Evolutionary conservation across 352 stramenopile species (phyloP), one percentile per base, ranked within the genome.

Genomic region (Phytophthora tentaculata): DNA sequence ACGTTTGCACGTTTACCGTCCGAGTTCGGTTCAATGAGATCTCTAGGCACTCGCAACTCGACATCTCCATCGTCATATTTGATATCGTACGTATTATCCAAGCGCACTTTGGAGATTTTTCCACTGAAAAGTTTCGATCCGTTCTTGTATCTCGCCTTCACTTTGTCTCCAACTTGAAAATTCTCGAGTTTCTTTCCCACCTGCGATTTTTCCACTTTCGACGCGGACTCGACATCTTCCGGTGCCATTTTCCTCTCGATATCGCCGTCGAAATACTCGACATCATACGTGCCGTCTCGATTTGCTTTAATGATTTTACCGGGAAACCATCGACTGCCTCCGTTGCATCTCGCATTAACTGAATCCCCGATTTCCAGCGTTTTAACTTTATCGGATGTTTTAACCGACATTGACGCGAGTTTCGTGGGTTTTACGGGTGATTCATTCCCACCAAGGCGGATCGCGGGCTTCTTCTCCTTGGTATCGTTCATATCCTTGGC

Each of bases 41-140:
- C 45, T 43, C 70, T 59, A 6, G 51, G n/a, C 3, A 81, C 70
- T 9, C 73, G 60, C 13, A 71, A 61, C 51, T 83, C 81, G 2
- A 52, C 54, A 19, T 87, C 77, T 1, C 79, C 79, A 37, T 92
- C 67, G 19, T 91, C 85, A 50, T 83, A 91, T 24, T 83, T 59
- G 9, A 96, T 64, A 32, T 94, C 85, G 56, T 78, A 91, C 0
- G 82, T 90, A 5, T 74, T 80, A 55, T 93, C 78, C 14, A 66
- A 29, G 48, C 83, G 41, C 0, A 59, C 71, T n/a, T 83, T 67
- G 0, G 45, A 7, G 29, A 95, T 86, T 52, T 71, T 83, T 3
- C 82, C 84, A 16, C 61, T 55, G 49, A 77, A 92, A 19, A 32
- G 66, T 22, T 80, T 77, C 5, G 49, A 41, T 16, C 75, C 73